Percentiles rank a stretch among this genome's conserved stretches.
Conservation (phyloP, 495 filamentous ascomycete genomes). For the Achaetomiella virescens region DNA sequence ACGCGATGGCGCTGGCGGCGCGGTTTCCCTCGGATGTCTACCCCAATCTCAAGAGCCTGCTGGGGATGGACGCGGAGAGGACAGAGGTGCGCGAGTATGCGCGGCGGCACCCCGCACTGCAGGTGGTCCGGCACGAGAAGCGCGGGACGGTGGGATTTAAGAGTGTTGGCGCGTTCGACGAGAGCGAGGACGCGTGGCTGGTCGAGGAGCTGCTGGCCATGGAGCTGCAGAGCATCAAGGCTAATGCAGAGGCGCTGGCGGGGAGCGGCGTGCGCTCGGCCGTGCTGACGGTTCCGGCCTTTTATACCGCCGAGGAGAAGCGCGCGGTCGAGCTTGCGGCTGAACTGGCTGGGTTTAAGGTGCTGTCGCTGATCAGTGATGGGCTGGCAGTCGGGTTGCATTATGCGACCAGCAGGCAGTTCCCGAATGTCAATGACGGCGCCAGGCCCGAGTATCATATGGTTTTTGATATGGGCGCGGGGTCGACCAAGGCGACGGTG, state of each 20-base stretch:
- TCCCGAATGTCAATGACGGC: constrained; percentile 76
- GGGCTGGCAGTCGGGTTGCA: constrained; percentile 90
- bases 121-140: constrained; percentile 49
- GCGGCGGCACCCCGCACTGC: constrained; percentile 63
- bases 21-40: constrained; percentile 91
- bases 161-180: constrained; percentile 59
- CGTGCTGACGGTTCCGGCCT: constrained; percentile 88
- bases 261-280: constrained; percentile 66
- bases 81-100: constrained; percentile 61
- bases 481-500: constrained; percentile 92
- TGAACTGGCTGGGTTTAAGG: constrained; percentile 77
- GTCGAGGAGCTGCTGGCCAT: constrained; percentile 95
- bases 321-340: constrained; percentile 75
- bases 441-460: constrained; percentile 88
- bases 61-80: constrained; percentile 63
- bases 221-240: constrained; percentile 83
- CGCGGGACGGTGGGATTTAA: constrained; percentile 69
- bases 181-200: constrained; percentile 64
- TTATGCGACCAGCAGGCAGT: constrained; percentile 85
- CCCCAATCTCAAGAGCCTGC: constrained; percentile 79
- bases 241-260: constrained; percentile 79
- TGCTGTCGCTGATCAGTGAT: constrained; percentile 80
- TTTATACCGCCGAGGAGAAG: constrained; percentile 85
- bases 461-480: constrained; percentile 96
- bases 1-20: constrained; percentile 80